Base-by-base conservation (phyloP, 2,329 filamentous ascomycete species). In the Periglandula ipomoeae region DNA sequence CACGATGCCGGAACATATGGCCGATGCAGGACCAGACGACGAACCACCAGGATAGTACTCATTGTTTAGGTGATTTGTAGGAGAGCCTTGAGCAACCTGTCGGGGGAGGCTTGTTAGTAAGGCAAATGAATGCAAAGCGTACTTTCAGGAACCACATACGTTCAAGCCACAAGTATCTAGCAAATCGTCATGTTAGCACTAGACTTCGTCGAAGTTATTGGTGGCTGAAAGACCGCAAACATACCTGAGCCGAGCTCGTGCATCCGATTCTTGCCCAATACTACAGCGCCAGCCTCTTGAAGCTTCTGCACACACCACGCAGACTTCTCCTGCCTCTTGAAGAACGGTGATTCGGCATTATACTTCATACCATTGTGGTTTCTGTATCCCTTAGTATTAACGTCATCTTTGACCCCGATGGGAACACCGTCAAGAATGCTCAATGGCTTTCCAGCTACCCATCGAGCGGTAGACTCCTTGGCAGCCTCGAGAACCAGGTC, bases 121-220 rank as follows among this genome's bases (percentile, higher is more conserved):
- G 8, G 1, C 11, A 38, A 11, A 19, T 7, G 9, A 20, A 7
- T 6, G 7, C 15, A 23, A 23, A 8, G 15, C 2, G 17, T 5
- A 26, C 10, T 22, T 20, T 3, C 42, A 46, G 20, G 26, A 26
- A 3, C 13, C 24, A 55, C 69, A 56, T 54, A 74, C 71, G 59
- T 95, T 95, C 63, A 89, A 89, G 54, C 89, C 89, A n/a, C 78
- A 89, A 0, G 85, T 88, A 59, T 93, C 85, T 72, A 5, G 3
- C 19, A 9, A 35, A 27, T 19, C 3, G 2, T 24, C 9, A 13
- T 15, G 46, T 51, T 30, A 46, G 42, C 23, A 20, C 27, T 17
- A 22, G 3, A 20, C 10, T 20, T 40, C 15, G n/a, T 20, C 5
- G 9, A 13, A 7, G 9, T 19, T 34, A 13, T 17, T 19, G 34